Evolutionary conservation across 2,329 filamentous ascomycete species (phyloP).

Genomic region (Pseudogymnoascus sp.): DNA sequence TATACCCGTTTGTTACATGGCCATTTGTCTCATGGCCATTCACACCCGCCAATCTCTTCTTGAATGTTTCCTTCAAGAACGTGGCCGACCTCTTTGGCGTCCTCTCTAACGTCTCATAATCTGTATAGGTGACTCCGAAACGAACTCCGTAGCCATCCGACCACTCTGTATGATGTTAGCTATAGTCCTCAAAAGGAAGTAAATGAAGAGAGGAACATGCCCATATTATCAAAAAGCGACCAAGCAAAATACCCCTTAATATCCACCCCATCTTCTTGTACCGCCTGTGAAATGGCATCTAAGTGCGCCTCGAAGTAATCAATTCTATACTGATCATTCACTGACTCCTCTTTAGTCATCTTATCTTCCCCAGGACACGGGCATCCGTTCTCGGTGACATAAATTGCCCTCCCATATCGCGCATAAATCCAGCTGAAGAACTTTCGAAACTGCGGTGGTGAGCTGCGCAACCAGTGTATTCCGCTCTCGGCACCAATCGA

Average conservation of each 20-base stretch:
- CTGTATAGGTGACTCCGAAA: constrained; percentile 24
- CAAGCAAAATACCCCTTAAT: constrained; percentile 28
- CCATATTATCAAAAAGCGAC: constrained; percentile 29
- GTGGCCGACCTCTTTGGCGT: constrained; percentile 24
- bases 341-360: constrained; percentile 29
- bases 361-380: constrained; percentile 28
- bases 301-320: constrained; percentile 33
- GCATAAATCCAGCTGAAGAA: constrained; percentile 21
- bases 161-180: constrained; percentile 18
- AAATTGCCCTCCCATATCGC: constrained; percentile 21
- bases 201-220: constrained; percentile 17
- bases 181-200: constrained; percentile 2
- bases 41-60: neutral
- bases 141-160: constrained; percentile 23
- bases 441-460: constrained; percentile 20
- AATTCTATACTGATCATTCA: constrained; percentile 31
- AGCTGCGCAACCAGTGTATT: constrained; percentile 14
- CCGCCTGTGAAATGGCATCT: constrained; percentile 28
- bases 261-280: constrained; percentile 19
- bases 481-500: constrained; percentile 21
- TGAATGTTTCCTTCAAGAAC: constrained; percentile 17
- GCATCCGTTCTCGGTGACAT: constrained; percentile 27
- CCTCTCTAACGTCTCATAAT: constrained; percentile 22
- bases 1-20: constrained; percentile 1
- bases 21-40: neutral